A percentile compares a stretch with the other conserved stretches of the same genome.
Evolutionary conservation across 2,329 filamentous ascomycete genomes (phyloP).

Genomic region (Chaetothyriales sp.): DNA sequence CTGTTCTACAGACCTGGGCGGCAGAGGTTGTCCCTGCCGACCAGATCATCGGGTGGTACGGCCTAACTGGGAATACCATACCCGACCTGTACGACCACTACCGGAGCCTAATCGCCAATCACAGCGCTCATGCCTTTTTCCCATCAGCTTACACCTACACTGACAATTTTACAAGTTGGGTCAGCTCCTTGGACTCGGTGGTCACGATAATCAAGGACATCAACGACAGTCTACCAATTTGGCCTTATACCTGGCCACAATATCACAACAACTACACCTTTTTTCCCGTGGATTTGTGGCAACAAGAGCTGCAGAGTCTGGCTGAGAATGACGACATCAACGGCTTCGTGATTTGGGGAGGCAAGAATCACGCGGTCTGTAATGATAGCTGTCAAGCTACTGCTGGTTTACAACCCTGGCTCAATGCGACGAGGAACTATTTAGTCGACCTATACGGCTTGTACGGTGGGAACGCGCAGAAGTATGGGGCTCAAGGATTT

Average conservation of each 20-base stretch:
- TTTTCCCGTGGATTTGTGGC: slow-evolving; percentile 2
- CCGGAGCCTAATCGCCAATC: not conserved
- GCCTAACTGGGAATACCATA: not conserved
- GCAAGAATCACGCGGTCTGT: not conserved
- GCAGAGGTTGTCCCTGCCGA: not conserved
- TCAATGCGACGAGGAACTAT: not conserved
- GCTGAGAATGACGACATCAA: not conserved
- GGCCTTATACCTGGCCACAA: not conserved
- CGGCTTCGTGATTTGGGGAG: not conserved
- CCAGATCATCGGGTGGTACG: not conserved
- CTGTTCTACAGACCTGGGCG: not conserved
- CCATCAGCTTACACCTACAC: not conserved
- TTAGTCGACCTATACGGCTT: not conserved
- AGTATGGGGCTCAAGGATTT: too few relatives aligned
- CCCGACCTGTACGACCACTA: not conserved
- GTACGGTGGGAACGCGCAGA: not conserved
- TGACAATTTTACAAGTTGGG: not conserved
- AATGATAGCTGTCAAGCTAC: not conserved
- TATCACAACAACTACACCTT: not conserved
- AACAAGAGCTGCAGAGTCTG: not conserved
- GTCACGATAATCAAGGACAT: not conserved
- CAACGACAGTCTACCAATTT: not conserved
- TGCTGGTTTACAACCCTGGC: not conserved
- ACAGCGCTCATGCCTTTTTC: not conserved
- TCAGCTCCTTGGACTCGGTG: not conserved